Evolutionary conservation across 306 rosid genomes (phyloP), one percentile per base, ranked within the genome.

Genomic region (Quercus glauca): DNA sequence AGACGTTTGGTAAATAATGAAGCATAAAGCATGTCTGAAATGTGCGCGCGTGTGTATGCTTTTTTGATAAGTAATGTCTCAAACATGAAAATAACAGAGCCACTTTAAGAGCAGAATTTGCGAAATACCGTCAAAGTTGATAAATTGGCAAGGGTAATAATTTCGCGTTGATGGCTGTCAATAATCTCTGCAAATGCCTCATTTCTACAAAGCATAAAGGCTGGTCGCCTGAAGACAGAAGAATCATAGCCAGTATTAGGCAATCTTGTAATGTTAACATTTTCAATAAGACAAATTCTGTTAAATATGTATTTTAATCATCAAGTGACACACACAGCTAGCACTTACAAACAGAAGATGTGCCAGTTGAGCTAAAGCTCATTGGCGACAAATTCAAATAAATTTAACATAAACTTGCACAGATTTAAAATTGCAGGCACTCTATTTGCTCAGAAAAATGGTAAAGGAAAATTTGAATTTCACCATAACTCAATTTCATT

Each of bases 141-240:
- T 71, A 93, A 59, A 88, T 89, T 93, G 64, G 98, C 98, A 23
- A 93, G 90, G 69, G 98, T 88, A 63, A 79, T 77, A 80, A 93
- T 91, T 88, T 89, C 98, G 72, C 89, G 80, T 79, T 87, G 85
- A 77, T 75, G 91, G 56, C 69, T 76, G 80, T 69, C 68, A 55
- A 88, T 56, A 53, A 60, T 83, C 83, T 81, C 78, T 35, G 53
- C 31, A 80, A 81, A 79, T 19, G 76, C 78, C 43, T 10, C 49
- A 9, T 77, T 73, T 45, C 87, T 84, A 49, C 87, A 65, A 21
- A 80, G 85, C 73, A 57, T 78, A 60, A 61, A 85, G 37, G 86
- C 89, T 23, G 89, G 86, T 41, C 79, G 82, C 79, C 91, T 88
- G 81, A 70, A 58, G 63, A 17, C 71, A 64, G 18, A 58, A 57